phyloP scores from a whole-genome alignment of 306 rosid genomes.

The Malus sieversii region DNA sequence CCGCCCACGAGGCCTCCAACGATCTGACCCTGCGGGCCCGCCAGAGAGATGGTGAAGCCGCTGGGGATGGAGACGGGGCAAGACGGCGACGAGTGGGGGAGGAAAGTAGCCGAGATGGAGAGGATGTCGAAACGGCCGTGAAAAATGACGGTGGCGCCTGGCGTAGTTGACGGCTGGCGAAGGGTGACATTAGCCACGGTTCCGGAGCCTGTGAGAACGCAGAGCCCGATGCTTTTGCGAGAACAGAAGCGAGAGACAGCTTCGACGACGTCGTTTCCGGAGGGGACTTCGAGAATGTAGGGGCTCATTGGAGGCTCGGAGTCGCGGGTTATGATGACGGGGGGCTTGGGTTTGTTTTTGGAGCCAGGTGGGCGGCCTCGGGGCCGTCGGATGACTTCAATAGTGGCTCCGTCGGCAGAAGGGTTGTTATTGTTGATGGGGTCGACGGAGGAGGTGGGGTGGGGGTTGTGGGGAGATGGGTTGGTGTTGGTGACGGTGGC shows the following conservation, averaged over 20 bases:
- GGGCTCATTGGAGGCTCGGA: conserved; percentile 82
- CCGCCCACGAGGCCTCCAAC: conserved; percentile 82
- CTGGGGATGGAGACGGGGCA: conserved; percentile 26
- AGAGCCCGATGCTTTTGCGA: conserved; percentile 59
- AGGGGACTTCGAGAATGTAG: conserved; percentile 69
- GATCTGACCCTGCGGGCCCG: conserved; percentile 94
- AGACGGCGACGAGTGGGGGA: conserved; percentile 26
- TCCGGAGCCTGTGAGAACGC: conserved; percentile 68
- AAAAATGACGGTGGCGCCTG: conserved; percentile 71
- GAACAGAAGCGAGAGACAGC: conserved; percentile 61
- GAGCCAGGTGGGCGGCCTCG: conserved; percentile 95
- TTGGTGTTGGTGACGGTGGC: conserved; percentile 1
- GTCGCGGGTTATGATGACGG: conserved; percentile 57
- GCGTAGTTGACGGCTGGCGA: conserved; percentile 71
- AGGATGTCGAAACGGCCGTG: conserved; percentile 90
- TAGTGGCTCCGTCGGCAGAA: conserved; percentile 46
- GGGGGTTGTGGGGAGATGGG: conserved; percentile 1
- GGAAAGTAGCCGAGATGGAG: conserved; percentile 69
- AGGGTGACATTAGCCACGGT: conserved; percentile 72
- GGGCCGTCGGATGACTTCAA: conserved; percentile 69
- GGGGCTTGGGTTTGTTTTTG: conserved; percentile 75
- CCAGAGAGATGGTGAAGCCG: conserved; percentile 72
- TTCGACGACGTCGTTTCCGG: conserved; percentile 77
- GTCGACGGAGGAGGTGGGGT: conserved; percentile 3
- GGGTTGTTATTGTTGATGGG: conserved; percentile 17